Evolutionary conservation across 805 yeast species (phyloP).

Genomic region (Candida alai): DNA sequence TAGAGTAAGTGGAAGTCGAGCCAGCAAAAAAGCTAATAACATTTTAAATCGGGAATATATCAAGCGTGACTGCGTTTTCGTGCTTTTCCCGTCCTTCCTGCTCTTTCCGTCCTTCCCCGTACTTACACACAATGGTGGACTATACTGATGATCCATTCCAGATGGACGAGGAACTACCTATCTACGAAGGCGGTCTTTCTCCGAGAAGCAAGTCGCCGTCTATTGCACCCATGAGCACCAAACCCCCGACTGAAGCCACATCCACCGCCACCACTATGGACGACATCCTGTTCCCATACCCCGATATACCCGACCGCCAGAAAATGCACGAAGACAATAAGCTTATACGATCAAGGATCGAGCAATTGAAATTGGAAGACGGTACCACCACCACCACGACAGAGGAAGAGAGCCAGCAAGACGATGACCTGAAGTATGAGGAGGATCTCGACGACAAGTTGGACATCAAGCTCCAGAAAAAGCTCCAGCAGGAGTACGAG

Average conservation of each 20-base stretch:
- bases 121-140: slow-evolving; percentile 27
- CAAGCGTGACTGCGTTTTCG: no score
- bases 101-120: no score
- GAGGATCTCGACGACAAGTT: slow-evolving; percentile 42
- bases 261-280: no score
- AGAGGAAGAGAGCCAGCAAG: slow-evolving; percentile 22
- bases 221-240: neutral
- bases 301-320: neutral
- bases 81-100: no score
- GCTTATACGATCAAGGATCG: slow-evolving; percentile 32
- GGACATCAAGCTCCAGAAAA: slow-evolving; percentile 22
- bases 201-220: slow-evolving; percentile 1
- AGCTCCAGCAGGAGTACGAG: slow-evolving; percentile 17
- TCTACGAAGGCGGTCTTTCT: slow-evolving; percentile 1
- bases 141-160: slow-evolving; percentile 39
- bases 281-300: no score
- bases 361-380: slow-evolving; percentile 23
- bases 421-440: slow-evolving; percentile 23
- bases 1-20: no score
- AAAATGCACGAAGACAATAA: slow-evolving; percentile 13
- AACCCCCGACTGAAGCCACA: neutral
- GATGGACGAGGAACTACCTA: slow-evolving; percentile 40
- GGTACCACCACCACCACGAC: slow-evolving; percentile 17
- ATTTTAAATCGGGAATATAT: no score
- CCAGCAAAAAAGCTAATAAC: no score